Evolutionary conservation across 2,329 filamentous ascomycete genomes (phyloP).

Genomic region (Alternaria sp.): DNA sequence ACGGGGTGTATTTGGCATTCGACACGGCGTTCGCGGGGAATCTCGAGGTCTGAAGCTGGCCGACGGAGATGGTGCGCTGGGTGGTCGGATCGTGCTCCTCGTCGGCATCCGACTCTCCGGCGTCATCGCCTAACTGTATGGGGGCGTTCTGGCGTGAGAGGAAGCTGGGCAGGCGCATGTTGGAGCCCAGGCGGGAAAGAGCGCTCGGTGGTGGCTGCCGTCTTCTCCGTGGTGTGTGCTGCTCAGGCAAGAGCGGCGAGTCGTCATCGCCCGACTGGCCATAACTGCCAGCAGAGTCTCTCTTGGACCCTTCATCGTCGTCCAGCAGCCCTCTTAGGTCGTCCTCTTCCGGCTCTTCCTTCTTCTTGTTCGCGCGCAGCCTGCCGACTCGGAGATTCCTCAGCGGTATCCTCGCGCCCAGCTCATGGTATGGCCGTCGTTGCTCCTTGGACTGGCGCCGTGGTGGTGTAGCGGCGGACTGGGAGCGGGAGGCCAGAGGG

Average conservation of each 20-base stretch:
- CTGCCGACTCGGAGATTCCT: slow-evolving; percentile 63
- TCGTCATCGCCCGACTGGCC: slow-evolving; percentile 69
- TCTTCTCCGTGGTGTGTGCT: slow-evolving; percentile 28
- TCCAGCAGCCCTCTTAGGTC: slow-evolving; percentile 72
- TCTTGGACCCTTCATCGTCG: slow-evolving; percentile 62
- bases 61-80: slow-evolving; percentile 77
- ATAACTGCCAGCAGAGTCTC: slow-evolving; percentile 66
- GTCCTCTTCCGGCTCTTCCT: slow-evolving; percentile 63
- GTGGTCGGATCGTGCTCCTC: slow-evolving; percentile 66
- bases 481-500: slow-evolving; percentile 54
- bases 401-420: slow-evolving; percentile 69
- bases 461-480: slow-evolving; percentile 31
- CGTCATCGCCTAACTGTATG: slow-evolving; percentile 32
- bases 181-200: slow-evolving; percentile 59
- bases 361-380: slow-evolving; percentile 50
- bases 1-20: slow-evolving; percentile 96
- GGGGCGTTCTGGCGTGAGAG: slow-evolving; percentile 51
- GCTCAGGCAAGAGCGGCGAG: slow-evolving; percentile 70
- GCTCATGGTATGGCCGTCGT: slow-evolving; percentile 47
- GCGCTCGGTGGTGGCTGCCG: slow-evolving; percentile 37
- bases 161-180: slow-evolving; percentile 71
- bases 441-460: slow-evolving; percentile 40
- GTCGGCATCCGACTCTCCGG: slow-evolving; percentile 52
- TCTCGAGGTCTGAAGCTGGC: slow-evolving; percentile 72
- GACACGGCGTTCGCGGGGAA: slow-evolving; percentile 93